These are phyloP conservation scores for Globisporangium canariense DNA, from an alignment of 352 stramenopile genomes.

Conservation along the genomic window DNA sequence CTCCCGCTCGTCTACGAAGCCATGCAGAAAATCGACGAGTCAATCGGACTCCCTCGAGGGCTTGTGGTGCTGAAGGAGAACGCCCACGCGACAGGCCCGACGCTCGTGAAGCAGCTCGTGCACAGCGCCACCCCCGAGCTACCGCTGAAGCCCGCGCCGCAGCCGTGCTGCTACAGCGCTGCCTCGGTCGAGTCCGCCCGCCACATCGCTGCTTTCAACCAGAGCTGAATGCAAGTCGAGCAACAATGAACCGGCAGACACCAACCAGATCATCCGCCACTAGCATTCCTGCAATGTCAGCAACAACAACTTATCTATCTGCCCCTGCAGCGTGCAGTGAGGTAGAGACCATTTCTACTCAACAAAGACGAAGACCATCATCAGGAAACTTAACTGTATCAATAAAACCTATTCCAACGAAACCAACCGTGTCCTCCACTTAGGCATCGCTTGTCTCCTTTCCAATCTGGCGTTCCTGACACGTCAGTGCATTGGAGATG, in stretches of 20 bases:
- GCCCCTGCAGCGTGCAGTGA: conserved; percentile 1
- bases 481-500: too few relatives aligned
- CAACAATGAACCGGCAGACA: not conserved
- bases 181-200: conserved; percentile 28
- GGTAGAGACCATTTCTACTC: conserved; percentile 3
- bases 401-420: conserved; percentile 6
- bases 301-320: conserved; percentile 15
- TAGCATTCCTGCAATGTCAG: too few relatives aligned
- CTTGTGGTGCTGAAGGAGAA: conserved; percentile 44
- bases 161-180: conserved; percentile 27
- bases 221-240: conserved; percentile 1
- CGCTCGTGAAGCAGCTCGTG: conserved; percentile 44
- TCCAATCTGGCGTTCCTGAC: too few relatives aligned
- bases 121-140: conserved; percentile 31
- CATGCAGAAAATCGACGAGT: conserved; percentile 48
- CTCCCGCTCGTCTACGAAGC: conserved; percentile 46
- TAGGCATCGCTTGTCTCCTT: too few relatives aligned
- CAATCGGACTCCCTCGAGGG: conserved; percentile 37
- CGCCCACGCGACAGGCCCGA: conserved; percentile 34
- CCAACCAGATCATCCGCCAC: too few relatives aligned
- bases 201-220: conserved; percentile 19
- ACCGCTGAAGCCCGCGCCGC: conserved; percentile 28
- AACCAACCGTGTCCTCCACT: conserved; percentile 1
- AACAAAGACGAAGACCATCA: not conserved
- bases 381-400: not conserved